phyloP scores from a whole-genome alignment of 192 early-diverging fungal species.

The Martensiomyces pterosporus region DNA sequence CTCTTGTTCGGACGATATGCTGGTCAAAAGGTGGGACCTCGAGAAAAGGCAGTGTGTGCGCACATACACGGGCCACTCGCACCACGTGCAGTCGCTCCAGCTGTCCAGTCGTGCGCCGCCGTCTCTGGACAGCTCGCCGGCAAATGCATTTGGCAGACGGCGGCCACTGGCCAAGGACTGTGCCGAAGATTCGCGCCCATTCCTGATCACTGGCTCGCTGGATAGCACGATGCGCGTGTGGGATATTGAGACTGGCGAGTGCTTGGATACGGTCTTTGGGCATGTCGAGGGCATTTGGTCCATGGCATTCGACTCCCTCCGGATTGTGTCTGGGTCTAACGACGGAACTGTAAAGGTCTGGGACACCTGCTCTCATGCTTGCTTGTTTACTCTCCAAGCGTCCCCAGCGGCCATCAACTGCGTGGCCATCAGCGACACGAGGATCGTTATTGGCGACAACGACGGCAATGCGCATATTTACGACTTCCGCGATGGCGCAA shows the following conservation, averaged over 20 bases:
- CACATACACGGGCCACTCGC: slow-evolving; percentile 66
- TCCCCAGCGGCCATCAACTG: slow-evolving; percentile 73
- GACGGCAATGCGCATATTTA: slow-evolving; percentile 78
- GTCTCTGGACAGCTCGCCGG: slow-evolving; percentile 4
- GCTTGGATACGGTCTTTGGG: slow-evolving; percentile 72
- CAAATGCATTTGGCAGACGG: not conserved
- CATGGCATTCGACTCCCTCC: slow-evolving; percentile 72
- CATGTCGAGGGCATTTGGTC: slow-evolving; percentile 80
- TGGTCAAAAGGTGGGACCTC: slow-evolving; percentile 82
- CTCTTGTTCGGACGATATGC: slow-evolving; percentile 87
- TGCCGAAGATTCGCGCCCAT: slow-evolving; percentile 27
- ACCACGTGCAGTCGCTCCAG: slow-evolving; percentile 67
- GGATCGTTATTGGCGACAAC: slow-evolving; percentile 79
- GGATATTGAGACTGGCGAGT: slow-evolving; percentile 78
- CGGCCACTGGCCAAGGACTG: not conserved
- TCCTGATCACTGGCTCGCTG: slow-evolving; percentile 75
- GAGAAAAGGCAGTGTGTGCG: slow-evolving; percentile 63
- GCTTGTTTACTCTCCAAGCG: slow-evolving; percentile 61
- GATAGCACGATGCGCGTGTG: slow-evolving; percentile 92
- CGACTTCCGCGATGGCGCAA: slow-evolving; percentile 68
- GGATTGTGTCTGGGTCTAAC: slow-evolving; percentile 63
- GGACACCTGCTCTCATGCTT: slow-evolving; percentile 67
- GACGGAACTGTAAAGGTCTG: slow-evolving; percentile 72
- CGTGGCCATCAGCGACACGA: slow-evolving; percentile 81
- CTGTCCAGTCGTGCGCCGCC: slow-evolving; percentile 21